Conservation (phyloP, 106 monocot species). For the Allium fistulosum region DNA sequence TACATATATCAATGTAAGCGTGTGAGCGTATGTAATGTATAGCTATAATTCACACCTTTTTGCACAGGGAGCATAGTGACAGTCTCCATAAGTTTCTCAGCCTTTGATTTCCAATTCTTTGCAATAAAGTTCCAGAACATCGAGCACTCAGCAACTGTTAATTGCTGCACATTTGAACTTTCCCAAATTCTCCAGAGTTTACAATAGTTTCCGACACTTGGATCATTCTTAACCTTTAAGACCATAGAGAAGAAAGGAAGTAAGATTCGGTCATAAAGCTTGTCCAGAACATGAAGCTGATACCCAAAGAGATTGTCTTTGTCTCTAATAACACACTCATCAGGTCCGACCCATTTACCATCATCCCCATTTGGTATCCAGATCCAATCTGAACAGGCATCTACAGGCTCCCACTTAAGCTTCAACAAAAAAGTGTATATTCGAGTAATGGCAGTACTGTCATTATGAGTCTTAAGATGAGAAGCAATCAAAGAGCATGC, state of each 20-base stretch:
- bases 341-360: slow-evolving; percentile 7
- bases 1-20: too few relatives aligned
- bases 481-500: slow-evolving; percentile 8
- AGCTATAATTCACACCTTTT: neutral
- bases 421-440: slow-evolving; percentile 4
- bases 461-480: slow-evolving; percentile 7
- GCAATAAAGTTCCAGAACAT: slow-evolving; percentile 10
- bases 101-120: slow-evolving; percentile 4
- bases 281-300: slow-evolving; percentile 5
- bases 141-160: neutral
- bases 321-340: slow-evolving; percentile 4
- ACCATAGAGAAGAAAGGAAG: slow-evolving; percentile 7
- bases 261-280: neutral
- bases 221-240: slow-evolving; percentile 4
- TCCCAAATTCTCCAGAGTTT: slow-evolving; percentile 9
- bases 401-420: slow-evolving; percentile 6
- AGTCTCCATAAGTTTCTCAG: neutral
- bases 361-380: slow-evolving; percentile 9
- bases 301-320: slow-evolving; percentile 10
- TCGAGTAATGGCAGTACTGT: neutral
- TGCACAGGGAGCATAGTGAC: slow-evolving; percentile 5
- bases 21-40: too few relatives aligned
- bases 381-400: slow-evolving; percentile 4
- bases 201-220: slow-evolving; percentile 8
- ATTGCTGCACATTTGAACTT: neutral